Evolutionary conservation across 106 monocot species (phyloP).

Genomic region (Triglochin maritima): DNA sequence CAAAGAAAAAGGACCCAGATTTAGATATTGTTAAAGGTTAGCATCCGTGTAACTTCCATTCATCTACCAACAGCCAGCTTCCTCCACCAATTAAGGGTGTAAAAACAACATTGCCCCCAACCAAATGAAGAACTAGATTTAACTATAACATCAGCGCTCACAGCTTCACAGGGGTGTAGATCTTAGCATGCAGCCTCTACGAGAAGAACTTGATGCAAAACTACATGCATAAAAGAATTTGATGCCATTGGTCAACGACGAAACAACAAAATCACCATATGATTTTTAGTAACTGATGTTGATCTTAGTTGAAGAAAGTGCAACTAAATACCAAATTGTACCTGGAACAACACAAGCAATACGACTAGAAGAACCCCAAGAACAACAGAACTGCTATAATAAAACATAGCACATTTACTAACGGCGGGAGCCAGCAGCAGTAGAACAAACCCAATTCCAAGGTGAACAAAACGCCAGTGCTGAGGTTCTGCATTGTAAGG

Average conservation of each 20-base stretch:
- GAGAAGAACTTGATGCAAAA: too few species aligned
- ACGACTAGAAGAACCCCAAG: constrained; percentile 73
- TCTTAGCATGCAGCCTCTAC: too few species aligned
- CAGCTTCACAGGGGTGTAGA: not conserved
- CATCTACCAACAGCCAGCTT: too few species aligned
- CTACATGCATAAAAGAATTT: too few species aligned
- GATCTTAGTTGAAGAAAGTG: not conserved
- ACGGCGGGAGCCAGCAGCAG: constrained; percentile 67
- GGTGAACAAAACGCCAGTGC: constrained; percentile 70
- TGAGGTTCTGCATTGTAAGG: constrained; percentile 52
- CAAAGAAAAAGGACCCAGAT: not conserved
- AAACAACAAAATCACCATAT: not conserved
- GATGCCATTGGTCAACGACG: too few species aligned
- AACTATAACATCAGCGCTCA: too few species aligned
- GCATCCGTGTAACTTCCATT: too few species aligned
- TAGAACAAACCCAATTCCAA: constrained; percentile 70
- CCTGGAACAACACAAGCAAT: constrained; percentile 84
- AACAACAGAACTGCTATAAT: constrained; percentile 90
- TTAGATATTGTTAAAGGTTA: not conserved
- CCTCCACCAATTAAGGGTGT: too few species aligned
- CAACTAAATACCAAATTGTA: constrained; percentile 10
- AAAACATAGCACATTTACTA: constrained; percentile 89
- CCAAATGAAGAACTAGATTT: too few species aligned
- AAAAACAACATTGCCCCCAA: too few species aligned
- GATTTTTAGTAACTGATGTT: not conserved